Evolutionary conservation across 257 asterid genomes (phyloP).

Genomic region (Solanum corneliomulleri): DNA sequence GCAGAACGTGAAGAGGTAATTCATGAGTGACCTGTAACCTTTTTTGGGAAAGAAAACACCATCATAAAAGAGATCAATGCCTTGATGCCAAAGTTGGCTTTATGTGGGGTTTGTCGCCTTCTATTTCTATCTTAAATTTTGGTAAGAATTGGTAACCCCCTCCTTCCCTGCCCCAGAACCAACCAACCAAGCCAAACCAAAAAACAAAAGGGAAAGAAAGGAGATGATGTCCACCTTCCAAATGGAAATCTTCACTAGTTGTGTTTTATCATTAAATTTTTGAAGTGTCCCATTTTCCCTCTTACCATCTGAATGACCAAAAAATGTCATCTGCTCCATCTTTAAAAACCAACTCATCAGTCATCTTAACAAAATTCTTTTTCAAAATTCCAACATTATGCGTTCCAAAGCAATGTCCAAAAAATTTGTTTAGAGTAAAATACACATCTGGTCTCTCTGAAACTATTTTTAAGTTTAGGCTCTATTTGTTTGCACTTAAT

Average conservation of each 20-base stretch:
- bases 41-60: not conserved
- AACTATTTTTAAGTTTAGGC: not conserved
- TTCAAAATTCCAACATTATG: not conserved
- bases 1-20: slow-evolving; percentile 97
- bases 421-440: not conserved
- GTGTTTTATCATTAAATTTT: not conserved
- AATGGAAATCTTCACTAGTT: not conserved
- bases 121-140: not conserved
- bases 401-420: not conserved
- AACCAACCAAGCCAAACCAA: not conserved
- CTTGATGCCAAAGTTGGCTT: not conserved
- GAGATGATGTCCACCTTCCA: not conserved
- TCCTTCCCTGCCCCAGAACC: not conserved
- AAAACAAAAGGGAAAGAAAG: not conserved
- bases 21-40: not conserved
- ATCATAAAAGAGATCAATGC: not conserved
- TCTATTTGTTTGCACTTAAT: not conserved
- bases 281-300: not conserved
- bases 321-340: not conserved
- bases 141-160: not conserved
- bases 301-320: not conserved
- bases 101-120: not conserved
- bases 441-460: not conserved
- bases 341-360: not conserved
- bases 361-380: not conserved